Base-by-base conservation (phyloP, 148 eudicot species). In the Heliamphora exappendiculata region DNA sequence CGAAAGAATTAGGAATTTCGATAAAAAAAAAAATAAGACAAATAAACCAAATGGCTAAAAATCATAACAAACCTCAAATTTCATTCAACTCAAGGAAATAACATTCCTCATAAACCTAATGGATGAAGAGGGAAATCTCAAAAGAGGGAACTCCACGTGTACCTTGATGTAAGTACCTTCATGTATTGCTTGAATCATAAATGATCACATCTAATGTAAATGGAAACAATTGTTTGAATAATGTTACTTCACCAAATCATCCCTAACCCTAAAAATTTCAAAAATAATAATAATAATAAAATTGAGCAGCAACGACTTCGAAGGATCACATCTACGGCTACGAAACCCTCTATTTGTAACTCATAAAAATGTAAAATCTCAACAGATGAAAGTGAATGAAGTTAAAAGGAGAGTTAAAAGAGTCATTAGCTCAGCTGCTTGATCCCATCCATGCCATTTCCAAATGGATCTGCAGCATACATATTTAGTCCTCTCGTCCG, bases 401-500 rank as follows among this genome's bases (percentile, higher is more conserved):
- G 64, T 72, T 49, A 5, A 33, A 31, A 28, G 64, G 49, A 50
- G 41, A 51, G 34, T 51, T n/a, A n/a, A n/a, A n/a, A 44, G 59
- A 60, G 31, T 37, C 58, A 74, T 79, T 67, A 78, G 75, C 77
- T 79, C 22, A 72, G 78, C 66, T 76, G 44, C 24, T 74, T 42
- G 58, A 63, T 31, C 49, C 70, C 81, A 44, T 71, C 66, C 28
- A 22, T n/a, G 71, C 62, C 84, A 24, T 75, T 54, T 57, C 49
- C 59, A 4, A 51, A 60, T 5, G 50, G 63, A 39, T 81, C 76
- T 9, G 28, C 29, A 2, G 81, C 73, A 37, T 79, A 75, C 65
- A 83, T 17, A 36, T 75, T 78, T 62, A 87, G 80, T 33, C 88
- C 88, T 74, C 90, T 77, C 34, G 90, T 87, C 77, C 90, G 86